phyloP scores from a whole-genome alignment of 805 yeast genomes.

The Hanseniaspora guilliermondii region DNA sequence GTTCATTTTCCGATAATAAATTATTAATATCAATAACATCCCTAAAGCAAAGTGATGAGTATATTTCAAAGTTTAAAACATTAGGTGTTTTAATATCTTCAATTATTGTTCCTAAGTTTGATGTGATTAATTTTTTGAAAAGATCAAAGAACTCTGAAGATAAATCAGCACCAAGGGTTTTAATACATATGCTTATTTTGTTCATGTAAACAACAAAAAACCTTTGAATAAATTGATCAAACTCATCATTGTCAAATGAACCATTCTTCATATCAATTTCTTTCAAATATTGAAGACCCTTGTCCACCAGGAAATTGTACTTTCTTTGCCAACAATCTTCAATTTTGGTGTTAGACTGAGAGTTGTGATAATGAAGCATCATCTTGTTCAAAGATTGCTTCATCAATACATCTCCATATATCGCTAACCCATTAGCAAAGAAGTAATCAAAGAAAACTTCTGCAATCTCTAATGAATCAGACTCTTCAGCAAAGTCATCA shows the following conservation, averaged over 20 bases:
- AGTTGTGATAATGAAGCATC: not conserved
- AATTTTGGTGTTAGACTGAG: not conserved
- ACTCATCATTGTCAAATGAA: not conserved
- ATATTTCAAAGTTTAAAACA: constrained; percentile 8
- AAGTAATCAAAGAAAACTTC: not conserved
- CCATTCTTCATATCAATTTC: not conserved
- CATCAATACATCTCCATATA: not conserved
- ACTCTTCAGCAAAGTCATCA: not conserved
- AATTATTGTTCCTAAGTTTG: constrained; percentile 14
- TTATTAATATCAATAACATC: not conserved
- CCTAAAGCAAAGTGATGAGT: not conserved
- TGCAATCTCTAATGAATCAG: not conserved
- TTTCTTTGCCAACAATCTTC: not conserved
- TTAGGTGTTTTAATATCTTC: constrained; percentile 2
- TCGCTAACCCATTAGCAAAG: not conserved
- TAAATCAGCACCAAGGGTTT: constrained; percentile 21
- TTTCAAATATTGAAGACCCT: not conserved
- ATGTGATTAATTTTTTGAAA: constrained; percentile 15
- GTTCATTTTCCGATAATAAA: not conserved
- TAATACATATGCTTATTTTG: constrained; percentile 23
- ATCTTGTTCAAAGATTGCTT: constrained; percentile 15
- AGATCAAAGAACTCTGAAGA: constrained; percentile 17
- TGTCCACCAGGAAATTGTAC: not conserved
- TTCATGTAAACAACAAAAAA: constrained; percentile 18
- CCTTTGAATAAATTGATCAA: constrained; percentile 13